Percentiles rank a stretch among this genome's conserved stretches.
Evolutionary conservation across 345 rosid species (phyloP).

Genomic region (Jatropha curcas): DNA sequence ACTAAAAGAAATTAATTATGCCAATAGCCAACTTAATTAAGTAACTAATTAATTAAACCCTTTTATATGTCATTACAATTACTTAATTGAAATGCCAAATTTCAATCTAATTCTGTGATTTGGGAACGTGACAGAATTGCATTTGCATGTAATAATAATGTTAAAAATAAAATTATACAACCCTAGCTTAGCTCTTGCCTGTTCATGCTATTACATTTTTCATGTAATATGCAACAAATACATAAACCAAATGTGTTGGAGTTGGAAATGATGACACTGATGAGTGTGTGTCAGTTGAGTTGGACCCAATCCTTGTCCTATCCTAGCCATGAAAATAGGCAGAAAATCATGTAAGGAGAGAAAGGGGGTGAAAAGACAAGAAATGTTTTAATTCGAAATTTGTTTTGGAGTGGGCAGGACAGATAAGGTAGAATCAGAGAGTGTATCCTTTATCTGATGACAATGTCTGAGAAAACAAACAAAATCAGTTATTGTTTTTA

Average conservation of each 20-base stretch:
- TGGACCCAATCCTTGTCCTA: conserved; percentile 27
- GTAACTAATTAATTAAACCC: no score
- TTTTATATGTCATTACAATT: no score
- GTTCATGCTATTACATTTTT: no score
- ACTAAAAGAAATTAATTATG: no score
- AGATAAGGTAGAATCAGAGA: conserved; percentile 47
- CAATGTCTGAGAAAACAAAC: conserved; percentile 39
- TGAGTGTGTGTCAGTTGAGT: background rate
- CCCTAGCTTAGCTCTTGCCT: no score
- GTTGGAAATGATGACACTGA: no score
- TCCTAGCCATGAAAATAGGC: conserved; percentile 35
- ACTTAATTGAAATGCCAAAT: background rate
- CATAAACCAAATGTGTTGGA: no score
- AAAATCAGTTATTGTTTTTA: conserved; percentile 29
- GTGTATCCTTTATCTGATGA: conserved; percentile 25
- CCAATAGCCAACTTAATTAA: no score
- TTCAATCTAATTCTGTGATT: no score
- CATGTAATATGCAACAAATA: no score
- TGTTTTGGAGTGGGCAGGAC: conserved; percentile 43
- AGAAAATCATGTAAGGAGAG: conserved; percentile 27
- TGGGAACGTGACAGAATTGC: background rate
- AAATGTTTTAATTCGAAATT: background rate
- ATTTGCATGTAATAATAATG: conserved; percentile 10
- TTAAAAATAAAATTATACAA: no score
- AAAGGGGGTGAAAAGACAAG: conserved; percentile 15